Evolutionary conservation across 192 early-diverging fungal genomes (phyloP).

Genomic region (Fimicolochytrium jonesii): DNA sequence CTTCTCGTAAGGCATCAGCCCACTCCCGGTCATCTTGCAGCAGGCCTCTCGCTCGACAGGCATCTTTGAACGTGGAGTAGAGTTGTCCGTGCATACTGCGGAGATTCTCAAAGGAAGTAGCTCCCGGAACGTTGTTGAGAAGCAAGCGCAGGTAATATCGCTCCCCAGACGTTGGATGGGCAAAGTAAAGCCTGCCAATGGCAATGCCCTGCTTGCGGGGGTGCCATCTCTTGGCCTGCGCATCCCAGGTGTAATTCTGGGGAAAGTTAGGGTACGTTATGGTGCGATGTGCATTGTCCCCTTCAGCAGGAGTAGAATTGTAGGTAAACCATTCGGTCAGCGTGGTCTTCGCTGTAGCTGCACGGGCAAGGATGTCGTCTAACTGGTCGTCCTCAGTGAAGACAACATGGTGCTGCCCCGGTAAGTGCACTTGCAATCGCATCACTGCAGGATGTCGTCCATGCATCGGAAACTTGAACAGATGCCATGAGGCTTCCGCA

Average conservation of each 20-base stretch:
- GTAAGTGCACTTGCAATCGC: not conserved
- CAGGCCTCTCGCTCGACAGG: not conserved
- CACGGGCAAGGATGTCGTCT: not conserved
- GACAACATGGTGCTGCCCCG: not conserved
- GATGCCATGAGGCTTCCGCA: not conserved
- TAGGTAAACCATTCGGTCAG: not conserved
- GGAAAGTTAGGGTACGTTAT: not conserved
- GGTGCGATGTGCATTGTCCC: not conserved
- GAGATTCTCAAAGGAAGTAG: not conserved
- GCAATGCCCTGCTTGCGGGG: not conserved
- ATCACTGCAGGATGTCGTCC: not conserved
- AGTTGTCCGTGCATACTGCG: not conserved
- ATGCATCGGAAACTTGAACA: not conserved
- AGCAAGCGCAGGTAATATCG: not conserved
- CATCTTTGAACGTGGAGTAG: not conserved
- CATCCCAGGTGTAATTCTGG: not conserved
- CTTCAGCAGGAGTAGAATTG: not conserved
- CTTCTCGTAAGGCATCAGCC: not conserved
- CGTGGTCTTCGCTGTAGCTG: not conserved
- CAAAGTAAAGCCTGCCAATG: not conserved
- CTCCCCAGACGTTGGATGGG: conserved; percentile 1
- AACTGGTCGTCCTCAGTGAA: not conserved
- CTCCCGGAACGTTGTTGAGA: not conserved
- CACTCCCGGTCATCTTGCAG: not conserved
- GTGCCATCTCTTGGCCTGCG: not conserved